phyloP scores from a whole-genome alignment of 1,284 basidiomycete species.

The Pascua sp. region DNA sequence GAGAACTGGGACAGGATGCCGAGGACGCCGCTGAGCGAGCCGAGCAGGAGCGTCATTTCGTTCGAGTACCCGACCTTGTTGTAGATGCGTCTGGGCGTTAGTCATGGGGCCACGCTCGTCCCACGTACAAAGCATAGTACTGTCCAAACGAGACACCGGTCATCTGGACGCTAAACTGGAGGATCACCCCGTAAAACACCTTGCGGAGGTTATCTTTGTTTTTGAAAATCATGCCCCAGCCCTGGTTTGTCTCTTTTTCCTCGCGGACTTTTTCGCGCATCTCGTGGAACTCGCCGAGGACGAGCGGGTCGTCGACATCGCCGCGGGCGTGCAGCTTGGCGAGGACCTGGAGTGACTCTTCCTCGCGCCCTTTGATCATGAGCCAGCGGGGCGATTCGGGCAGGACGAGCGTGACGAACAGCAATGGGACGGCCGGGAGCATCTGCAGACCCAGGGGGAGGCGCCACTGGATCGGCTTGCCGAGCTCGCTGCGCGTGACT shows the following conservation, averaged over 20 bases:
- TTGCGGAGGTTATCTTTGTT: constrained; percentile 36
- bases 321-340: constrained; percentile 26
- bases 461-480: constrained; percentile 5
- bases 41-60: constrained; percentile 6
- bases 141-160: constrained; percentile 56
- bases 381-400: constrained; percentile 57
- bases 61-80: constrained; percentile 5
- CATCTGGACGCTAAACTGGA: constrained; percentile 54
- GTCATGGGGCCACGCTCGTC: too few species aligned
- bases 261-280: constrained; percentile 39
- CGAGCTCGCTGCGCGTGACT: constrained; percentile 5
- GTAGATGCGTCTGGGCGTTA: neutral
- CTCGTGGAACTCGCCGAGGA: constrained; percentile 38
- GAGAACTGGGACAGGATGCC: constrained; percentile 21
- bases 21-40: neutral
- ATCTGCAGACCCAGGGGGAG: constrained; percentile 15
- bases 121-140: constrained; percentile 45
- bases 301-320: neutral
- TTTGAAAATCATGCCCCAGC: constrained; percentile 27
- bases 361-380: constrained; percentile 38
- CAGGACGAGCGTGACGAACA: constrained; percentile 57
- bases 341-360: constrained; percentile 38
- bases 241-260: constrained; percentile 43
- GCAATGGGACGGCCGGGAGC: constrained; percentile 56
- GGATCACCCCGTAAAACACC: constrained; percentile 50